These are phyloP conservation scores for Coccinonectria pachysandricola DNA, from an alignment of 2,329 filamentous ascomycete species.

Conservation along the genomic window DNA sequence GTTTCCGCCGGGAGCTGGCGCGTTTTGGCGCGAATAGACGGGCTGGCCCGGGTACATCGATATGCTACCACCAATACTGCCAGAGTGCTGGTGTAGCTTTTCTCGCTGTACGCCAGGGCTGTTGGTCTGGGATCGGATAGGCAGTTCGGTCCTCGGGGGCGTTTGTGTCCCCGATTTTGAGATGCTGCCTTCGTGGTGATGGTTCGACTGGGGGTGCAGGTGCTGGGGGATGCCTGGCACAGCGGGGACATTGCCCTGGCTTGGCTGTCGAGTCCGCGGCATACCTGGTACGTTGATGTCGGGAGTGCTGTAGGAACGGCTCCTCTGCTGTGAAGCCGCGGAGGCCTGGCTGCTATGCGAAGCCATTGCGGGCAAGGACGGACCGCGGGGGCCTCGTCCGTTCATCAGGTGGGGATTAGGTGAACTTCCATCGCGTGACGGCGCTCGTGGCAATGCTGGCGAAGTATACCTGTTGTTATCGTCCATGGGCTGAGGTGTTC, in stretches of 20 bases:
- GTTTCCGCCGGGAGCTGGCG: conserved; percentile 26
- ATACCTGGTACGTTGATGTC: conserved; percentile 70
- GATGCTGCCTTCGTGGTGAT: conserved; percentile 49
- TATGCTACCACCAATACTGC: conserved; percentile 42
- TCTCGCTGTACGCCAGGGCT: conserved; percentile 60
- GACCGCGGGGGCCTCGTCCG: conserved; percentile 60
- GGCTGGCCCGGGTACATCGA: conserved; percentile 47
- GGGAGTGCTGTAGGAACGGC: conserved; percentile 88
- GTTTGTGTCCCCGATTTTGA: conserved; percentile 74
- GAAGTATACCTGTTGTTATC: conserved; percentile 81
- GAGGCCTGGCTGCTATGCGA: conserved; percentile 43
- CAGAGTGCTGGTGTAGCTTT: conserved; percentile 39
- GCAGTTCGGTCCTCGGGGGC: conserved; percentile 62
- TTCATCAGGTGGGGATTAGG: conserved; percentile 54
- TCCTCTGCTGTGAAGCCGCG: conserved; percentile 55
- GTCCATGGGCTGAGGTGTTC: conserved; percentile 59
- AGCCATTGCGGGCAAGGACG: conserved; percentile 67
- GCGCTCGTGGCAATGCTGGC: conserved; percentile 70
- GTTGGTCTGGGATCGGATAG: conserved; percentile 58
- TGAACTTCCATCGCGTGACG: conserved; percentile 66
- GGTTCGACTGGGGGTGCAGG: conserved; percentile 33
- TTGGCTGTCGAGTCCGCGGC: conserved; percentile 45
- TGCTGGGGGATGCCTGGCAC: conserved; percentile 71
- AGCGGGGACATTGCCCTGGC: conserved; percentile 49
- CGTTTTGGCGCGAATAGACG: conserved; percentile 38